Conservation (phyloP, 225 moss, liverwort and hornwort genomes). For the Physcomitrellopsis africana region DNA sequence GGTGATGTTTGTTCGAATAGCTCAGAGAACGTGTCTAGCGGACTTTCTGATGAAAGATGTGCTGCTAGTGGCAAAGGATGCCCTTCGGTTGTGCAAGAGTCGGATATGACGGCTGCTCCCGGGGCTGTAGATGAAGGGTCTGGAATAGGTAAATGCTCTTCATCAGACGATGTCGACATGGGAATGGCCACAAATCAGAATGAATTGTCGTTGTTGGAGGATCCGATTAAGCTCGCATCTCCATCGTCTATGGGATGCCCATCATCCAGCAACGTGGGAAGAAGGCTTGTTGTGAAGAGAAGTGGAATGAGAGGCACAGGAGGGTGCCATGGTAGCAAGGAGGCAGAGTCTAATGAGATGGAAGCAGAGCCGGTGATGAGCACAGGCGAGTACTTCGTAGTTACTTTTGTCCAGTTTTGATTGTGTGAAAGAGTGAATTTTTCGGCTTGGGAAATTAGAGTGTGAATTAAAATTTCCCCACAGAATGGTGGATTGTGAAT, state of each 20-base stretch:
- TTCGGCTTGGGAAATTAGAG: neutral
- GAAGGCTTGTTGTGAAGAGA: slow-evolving; percentile 53
- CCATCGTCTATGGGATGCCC: slow-evolving; percentile 73
- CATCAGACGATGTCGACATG: slow-evolving; percentile 85
- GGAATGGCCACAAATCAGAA: slow-evolving; percentile 59
- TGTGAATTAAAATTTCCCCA: neutral
- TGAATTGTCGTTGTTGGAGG: slow-evolving; percentile 48
- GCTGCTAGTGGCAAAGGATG: slow-evolving; percentile 54
- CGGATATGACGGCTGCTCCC: slow-evolving; percentile 42
- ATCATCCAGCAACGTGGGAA: slow-evolving; percentile 58
- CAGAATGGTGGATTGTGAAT: slow-evolving; percentile 5
- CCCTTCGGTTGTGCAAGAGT: slow-evolving; percentile 49
- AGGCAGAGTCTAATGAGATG: slow-evolving; percentile 34
- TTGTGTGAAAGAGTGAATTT: neutral
- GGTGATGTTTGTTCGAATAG: slow-evolving; percentile 77
- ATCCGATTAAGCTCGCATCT: slow-evolving; percentile 59
- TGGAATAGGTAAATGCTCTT: slow-evolving; percentile 89
- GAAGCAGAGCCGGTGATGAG: slow-evolving; percentile 42
- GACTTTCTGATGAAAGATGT: slow-evolving; percentile 66
- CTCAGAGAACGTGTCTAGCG: slow-evolving; percentile 80
- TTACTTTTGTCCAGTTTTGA: neutral
- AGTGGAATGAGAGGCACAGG: slow-evolving; percentile 49
- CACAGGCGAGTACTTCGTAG: slow-evolving; percentile 46
- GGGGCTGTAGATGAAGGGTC: slow-evolving; percentile 86
- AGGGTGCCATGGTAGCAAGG: slow-evolving; percentile 36